Conservation (phyloP, 2,329 filamentous ascomycete species). For the Thyridium curvatum region DNA sequence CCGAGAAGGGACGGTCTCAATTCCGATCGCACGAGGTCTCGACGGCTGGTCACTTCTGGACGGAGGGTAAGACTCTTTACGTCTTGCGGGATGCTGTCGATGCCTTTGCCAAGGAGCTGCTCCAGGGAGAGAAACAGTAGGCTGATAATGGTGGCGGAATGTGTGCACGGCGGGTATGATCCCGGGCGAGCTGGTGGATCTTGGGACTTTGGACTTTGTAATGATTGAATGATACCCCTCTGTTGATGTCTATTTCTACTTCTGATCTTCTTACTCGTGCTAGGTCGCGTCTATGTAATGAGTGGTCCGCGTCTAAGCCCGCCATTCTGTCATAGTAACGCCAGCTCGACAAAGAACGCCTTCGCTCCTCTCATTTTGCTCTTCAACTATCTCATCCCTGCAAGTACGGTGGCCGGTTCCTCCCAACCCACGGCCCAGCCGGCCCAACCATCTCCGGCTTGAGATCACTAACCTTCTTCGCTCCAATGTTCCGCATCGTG, state of each 20-base stretch:
- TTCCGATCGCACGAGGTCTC: constrained; percentile 38
- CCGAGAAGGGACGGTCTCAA: constrained; percentile 21
- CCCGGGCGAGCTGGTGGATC: no score
- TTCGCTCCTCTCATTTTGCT: no score
- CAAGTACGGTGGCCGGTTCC: constrained; percentile 4
- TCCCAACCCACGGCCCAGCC: constrained; percentile 5
- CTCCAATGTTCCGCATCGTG: constrained; percentile 8
- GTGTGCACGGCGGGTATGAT: no score
- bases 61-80: constrained; percentile 32
- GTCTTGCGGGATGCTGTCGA: constrained; percentile 23
- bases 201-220: no score
- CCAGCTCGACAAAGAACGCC: no score
- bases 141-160: background rate
- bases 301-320: no score
- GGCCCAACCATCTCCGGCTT: constrained; percentile 7
- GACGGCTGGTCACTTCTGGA: constrained; percentile 48
- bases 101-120: constrained; percentile 17
- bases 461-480: constrained; percentile 3
- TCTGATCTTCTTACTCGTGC: no score
- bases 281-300: no score
- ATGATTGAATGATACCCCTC: no score
- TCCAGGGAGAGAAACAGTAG: constrained; percentile 9
- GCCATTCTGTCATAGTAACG: no score
- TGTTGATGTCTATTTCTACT: background rate
- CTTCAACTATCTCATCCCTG: no score